Evolutionary conservation across 768 basidiomycete genomes (phyloP).

Genomic region (Pleurotus djamor): DNA sequence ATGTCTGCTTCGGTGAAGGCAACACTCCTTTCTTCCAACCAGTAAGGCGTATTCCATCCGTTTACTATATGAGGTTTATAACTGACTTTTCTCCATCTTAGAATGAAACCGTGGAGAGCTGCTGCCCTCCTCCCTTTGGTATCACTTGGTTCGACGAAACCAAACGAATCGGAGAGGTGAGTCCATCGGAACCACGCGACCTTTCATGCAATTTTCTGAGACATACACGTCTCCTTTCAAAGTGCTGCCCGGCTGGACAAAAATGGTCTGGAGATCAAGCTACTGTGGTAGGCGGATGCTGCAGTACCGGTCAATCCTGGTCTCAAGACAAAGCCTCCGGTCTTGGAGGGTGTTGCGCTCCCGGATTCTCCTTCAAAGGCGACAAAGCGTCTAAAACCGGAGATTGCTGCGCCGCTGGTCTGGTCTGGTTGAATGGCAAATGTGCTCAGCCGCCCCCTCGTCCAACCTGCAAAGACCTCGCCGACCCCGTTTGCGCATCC

Average conservation of each 20-base stretch:
- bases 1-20: conserved; percentile 3
- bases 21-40: conserved; percentile 1
- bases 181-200: neutral
- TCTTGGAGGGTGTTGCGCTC: conserved; percentile 2
- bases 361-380: neutral
- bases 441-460: neutral
- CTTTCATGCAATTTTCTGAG: too few relatives aligned
- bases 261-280: conserved; percentile 2
- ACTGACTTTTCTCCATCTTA: neutral
- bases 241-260: neutral
- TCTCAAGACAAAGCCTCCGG: conserved; percentile 4
- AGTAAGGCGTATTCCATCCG: neutral
- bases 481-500: neutral
- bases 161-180: neutral
- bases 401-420: conserved; percentile 1
- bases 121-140: neutral
- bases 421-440: conserved; percentile 6
- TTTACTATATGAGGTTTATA: too few relatives aligned
- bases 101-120: neutral
- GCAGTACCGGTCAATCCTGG: neutral
- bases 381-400: conserved; percentile 7
- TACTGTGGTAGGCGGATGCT: conserved; percentile 3
- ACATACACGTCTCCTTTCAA: neutral
- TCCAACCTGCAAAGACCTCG: conserved; percentile 3
- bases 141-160: conserved; percentile 5